A percentile compares a stretch with the other conserved stretches of the same genome.
phyloP scores from a whole-genome alignment of 164 flowering plant genomes.

The Berberis thunbergii region DNA sequence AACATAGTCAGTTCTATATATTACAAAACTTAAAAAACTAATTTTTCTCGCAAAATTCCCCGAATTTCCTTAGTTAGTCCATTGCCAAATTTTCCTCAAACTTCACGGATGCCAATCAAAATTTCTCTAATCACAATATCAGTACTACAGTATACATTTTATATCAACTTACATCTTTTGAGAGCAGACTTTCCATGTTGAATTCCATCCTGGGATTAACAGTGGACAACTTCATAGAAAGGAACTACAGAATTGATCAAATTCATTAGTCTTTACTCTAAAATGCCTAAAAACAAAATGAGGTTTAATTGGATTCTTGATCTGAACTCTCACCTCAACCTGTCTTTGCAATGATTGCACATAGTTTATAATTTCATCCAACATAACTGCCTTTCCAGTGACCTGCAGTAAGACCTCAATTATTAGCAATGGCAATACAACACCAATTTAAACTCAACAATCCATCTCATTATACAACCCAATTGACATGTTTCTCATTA shows the following conservation, averaged over 20 bases:
- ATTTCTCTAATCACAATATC: too few relatives aligned
- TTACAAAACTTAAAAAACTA: neutral
- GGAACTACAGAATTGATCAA: constrained; percentile 38
- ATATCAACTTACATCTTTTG: constrained; percentile 49
- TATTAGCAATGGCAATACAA: constrained; percentile 8
- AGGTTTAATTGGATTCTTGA: neutral
- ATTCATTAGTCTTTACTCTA: neutral
- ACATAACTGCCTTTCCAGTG: constrained; percentile 95
- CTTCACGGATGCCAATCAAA: neutral
- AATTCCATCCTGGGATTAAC: constrained; percentile 61
- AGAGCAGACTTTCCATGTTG: constrained; percentile 43
- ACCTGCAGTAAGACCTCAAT: constrained; percentile 34
- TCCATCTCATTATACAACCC: neutral
- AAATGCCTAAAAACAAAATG: neutral
- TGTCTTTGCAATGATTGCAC: constrained; percentile 93
- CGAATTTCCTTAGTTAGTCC: too few relatives aligned
- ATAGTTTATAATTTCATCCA: constrained; percentile 91
- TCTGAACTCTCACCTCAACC: constrained; percentile 60
- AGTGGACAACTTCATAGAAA: constrained; percentile 74
- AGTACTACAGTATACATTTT: too few relatives aligned
- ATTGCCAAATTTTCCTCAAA: too few relatives aligned
- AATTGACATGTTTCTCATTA: constrained; percentile 10
- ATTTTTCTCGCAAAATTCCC: neutral
- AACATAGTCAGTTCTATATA: too few relatives aligned
- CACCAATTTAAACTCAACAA: neutral